These are phyloP conservation scores for Aspergillus egyptiacus DNA, from an alignment of 495 filamentous ascomycete genomes.

Conservation along the genomic window DNA sequence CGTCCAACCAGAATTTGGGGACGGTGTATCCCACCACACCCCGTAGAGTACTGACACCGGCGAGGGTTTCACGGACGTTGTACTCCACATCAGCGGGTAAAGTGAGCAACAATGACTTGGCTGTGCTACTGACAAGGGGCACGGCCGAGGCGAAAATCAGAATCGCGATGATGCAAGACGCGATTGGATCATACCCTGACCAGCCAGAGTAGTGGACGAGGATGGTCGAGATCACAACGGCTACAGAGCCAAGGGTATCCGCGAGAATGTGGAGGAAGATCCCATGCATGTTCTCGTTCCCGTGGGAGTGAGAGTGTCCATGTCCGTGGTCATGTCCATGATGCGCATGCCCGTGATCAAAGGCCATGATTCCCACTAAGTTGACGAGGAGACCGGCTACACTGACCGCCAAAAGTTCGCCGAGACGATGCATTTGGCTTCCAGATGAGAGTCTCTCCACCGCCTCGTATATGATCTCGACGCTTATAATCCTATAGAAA, in stretches of 20 bases:
- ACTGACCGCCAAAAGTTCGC: constrained; percentile 84
- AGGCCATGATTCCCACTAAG: constrained; percentile 82
- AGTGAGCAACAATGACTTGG: constrained; percentile 72
- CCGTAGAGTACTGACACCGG: constrained; percentile 72
- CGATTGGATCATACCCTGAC: constrained; percentile 93
- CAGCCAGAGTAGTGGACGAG: constrained; percentile 81
- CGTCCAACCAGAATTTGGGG: constrained; percentile 91
- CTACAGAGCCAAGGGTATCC: constrained; percentile 88
- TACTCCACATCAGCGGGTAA: constrained; percentile 86
- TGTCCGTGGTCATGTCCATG: constrained; percentile 62
- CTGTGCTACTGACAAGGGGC: constrained; percentile 80
- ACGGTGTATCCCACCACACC: constrained; percentile 84
- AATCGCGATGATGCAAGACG: constrained; percentile 87
- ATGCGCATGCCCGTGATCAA: constrained; percentile 62
- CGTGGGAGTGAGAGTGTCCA: constrained; percentile 64
- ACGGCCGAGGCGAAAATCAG: constrained; percentile 85
- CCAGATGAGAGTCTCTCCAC: constrained; percentile 79
- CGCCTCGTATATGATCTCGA: constrained; percentile 95
- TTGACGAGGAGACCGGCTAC: constrained; percentile 81
- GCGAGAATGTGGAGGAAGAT: constrained; percentile 96
- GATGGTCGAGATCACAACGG: constrained; percentile 87
- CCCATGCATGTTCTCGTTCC: constrained; percentile 98
- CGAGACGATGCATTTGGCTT: constrained; percentile 71
- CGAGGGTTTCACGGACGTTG: constrained; percentile 74
- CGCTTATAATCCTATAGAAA: constrained; percentile 68